Conservation (phyloP, 345 rosid genomes). For the Psidium friedrichsthalianum region DNA sequence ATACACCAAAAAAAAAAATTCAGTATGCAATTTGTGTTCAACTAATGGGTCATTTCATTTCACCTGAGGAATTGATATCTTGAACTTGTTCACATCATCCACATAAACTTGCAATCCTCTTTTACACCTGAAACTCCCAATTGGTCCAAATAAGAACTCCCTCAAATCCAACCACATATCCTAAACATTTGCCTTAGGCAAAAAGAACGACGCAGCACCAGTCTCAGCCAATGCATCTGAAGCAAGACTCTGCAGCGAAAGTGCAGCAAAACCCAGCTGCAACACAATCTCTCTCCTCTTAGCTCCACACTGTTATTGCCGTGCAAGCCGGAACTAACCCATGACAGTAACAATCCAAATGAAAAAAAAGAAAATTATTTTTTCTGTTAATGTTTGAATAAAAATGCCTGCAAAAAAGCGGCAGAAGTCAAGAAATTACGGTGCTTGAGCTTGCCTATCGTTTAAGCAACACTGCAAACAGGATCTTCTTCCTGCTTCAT, state of each 20-base stretch:
- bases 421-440: not conserved
- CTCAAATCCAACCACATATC: not conserved
- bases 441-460: not conserved
- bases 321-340: not conserved
- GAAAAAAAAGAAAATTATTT: not conserved
- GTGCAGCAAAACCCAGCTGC: slow-evolving; percentile 31
- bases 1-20: too few species aligned
- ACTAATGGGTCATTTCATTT: not conserved
- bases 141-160: not conserved
- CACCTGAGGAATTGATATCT: slow-evolving; percentile 78
- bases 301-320: slow-evolving; percentile 1
- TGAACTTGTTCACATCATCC: slow-evolving; percentile 73
- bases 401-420: not conserved
- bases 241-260: slow-evolving; percentile 26
- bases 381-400: not conserved
- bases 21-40: too few species aligned
- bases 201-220: slow-evolving; percentile 1
- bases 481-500: not conserved
- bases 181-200: not conserved
- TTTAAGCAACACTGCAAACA: not conserved
- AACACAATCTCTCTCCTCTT: slow-evolving; percentile 51
- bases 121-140: slow-evolving; percentile 6
- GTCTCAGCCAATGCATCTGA: slow-evolving; percentile 29
- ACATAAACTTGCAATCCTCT: slow-evolving; percentile 41
- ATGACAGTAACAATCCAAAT: not conserved